phyloP scores from a whole-genome alignment of 2,329 filamentous ascomycete genomes.

The Phaeosphaeria sp. region DNA sequence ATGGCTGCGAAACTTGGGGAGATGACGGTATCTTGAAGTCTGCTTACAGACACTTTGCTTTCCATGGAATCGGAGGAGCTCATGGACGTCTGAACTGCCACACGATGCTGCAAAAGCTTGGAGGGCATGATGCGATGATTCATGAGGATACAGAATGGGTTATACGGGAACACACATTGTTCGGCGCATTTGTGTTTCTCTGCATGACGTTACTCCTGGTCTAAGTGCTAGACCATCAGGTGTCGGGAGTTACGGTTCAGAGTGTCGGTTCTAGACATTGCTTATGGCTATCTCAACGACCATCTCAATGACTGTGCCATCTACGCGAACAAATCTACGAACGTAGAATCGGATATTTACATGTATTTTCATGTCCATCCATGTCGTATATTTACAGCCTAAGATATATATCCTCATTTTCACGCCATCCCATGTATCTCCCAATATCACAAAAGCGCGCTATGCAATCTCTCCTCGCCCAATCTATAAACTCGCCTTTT shows the following conservation, averaged over 20 bases:
- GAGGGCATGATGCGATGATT: slow-evolving; percentile 11
- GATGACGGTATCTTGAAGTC: slow-evolving; percentile 24
- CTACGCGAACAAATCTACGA: too few species aligned
- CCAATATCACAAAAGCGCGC: neutral
- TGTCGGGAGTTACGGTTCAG: slow-evolving; percentile 4
- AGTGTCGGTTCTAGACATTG: neutral
- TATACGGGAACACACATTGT: neutral
- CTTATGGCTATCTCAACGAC: neutral
- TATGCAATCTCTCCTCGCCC: neutral
- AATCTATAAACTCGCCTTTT: slow-evolving; percentile 39
- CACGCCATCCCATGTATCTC: neutral
- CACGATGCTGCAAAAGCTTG: slow-evolving; percentile 46
- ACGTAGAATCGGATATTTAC: too few species aligned
- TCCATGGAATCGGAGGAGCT: neutral
- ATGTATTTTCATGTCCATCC: neutral
- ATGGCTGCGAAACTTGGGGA: slow-evolving; percentile 43
- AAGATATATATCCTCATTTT: neutral
- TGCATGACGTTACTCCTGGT: slow-evolving; percentile 8
- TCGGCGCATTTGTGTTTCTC: neutral
- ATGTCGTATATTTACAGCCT: neutral
- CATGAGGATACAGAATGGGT: neutral
- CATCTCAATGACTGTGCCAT: neutral
- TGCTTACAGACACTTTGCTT: neutral
- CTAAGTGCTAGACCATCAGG: slow-evolving; percentile 9
- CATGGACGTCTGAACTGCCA: slow-evolving; percentile 20